Percentiles rank a stretch among this genome's conserved stretches.
Evolutionary conservation across 768 basidiomycete species (phyloP).

Genomic region (Fomitopsis serialis): DNA sequence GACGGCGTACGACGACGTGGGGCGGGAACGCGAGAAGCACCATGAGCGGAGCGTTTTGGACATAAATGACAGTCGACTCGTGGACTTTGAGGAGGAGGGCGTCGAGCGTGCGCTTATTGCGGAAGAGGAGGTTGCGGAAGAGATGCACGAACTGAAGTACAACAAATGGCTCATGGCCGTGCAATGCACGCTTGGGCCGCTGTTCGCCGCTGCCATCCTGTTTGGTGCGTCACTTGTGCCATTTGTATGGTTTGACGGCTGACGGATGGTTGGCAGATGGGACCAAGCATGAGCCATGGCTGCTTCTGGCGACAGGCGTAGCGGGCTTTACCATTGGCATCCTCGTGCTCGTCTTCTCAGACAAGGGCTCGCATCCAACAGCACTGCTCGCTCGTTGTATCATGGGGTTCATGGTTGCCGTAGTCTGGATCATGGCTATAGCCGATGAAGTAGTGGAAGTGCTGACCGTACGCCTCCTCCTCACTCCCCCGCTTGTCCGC

Average conservation of each 20-base stretch:
- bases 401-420: constrained; percentile 85
- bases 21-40: constrained; percentile 32
- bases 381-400: constrained; percentile 72
- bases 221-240: constrained; percentile 50
- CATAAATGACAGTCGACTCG: constrained; percentile 39
- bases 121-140: constrained; percentile 68
- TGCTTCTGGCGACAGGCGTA: constrained; percentile 48
- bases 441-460: constrained; percentile 94
- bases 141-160: constrained; percentile 57
- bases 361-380: constrained; percentile 49
- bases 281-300: constrained; percentile 39
- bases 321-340: constrained; percentile 50
- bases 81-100: constrained; percentile 75
- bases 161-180: constrained; percentile 82
- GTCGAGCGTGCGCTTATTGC: constrained; percentile 65
- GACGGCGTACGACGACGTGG: constrained; percentile 38
- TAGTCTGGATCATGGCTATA: constrained; percentile 98
- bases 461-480: constrained; percentile 54
- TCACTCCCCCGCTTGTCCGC: not conserved
- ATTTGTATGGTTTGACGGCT: not conserved
- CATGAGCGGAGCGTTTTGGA: not conserved
- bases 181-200: constrained; percentile 79
- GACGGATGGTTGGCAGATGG: constrained; percentile 32
- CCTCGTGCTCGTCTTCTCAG: constrained; percentile 55
- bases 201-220: constrained; percentile 71